Evolutionary conservation across 179 eudicot species (phyloP), one percentile per base, ranked within the genome.

Genomic region (Gypsophila paniculata): DNA sequence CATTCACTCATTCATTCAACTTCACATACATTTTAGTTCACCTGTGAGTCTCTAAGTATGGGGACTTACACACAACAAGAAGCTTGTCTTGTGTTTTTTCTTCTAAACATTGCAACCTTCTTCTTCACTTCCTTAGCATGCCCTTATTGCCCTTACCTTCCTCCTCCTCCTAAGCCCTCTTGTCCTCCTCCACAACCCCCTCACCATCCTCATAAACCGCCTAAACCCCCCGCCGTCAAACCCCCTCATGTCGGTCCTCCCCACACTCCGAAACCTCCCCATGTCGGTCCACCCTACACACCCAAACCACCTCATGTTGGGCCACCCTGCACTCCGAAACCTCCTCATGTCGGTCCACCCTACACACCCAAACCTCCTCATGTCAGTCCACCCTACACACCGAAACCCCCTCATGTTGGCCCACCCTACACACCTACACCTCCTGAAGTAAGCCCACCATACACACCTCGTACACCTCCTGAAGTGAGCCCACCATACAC

Each of bases 101-200:
- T 68, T 2, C 39, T 74, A 1, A 69, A 74, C 39, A 58, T 68
- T 58, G 66, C 12, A 18, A 57, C 72, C 0, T 74, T 67, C 38
- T 38, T 59, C 38, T 38, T 59, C 36, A 74, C 77, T 48, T 58
- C 72, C 0, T 48, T 59, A 13, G 77, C 77, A 26, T 74, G 77
- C 26, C 77, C 77, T 18, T 19, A 32, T 34, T 74, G 77, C 61
- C 73, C 72, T 46, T 46, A 60, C 21, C 77, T 48, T 9, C 77
- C 77, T 38, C 77, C 77, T 38, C 77, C 72, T 42, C 75, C 77
- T 64, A 64, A 64, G 4, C 70, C 76, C 6, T 70, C 76, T 11
- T 65, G 26, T 0, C 58, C 76, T 15, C 76, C 71, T 19, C 49
- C 69, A 2, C 46, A 2, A 42, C 58, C 71, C 17, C 76, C 71